These are phyloP conservation scores for Annulohypoxylon nitens DNA, from an alignment of 495 filamentous ascomycete species.

Conservation along the genomic window DNA sequence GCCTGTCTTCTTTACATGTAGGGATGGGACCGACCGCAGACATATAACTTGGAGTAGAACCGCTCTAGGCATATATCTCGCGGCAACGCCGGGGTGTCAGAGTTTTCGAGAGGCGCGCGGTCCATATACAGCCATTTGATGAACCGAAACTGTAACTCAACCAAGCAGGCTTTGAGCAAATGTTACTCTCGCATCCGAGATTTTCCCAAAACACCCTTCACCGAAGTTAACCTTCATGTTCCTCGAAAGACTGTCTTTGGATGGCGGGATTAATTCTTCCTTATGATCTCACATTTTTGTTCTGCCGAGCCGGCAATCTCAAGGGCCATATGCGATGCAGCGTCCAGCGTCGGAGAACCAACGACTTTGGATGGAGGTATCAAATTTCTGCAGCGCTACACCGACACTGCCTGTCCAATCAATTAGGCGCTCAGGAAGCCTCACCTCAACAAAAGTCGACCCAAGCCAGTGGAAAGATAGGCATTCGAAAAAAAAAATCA, in stretches of 20 bases:
- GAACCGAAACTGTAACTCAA: conserved; percentile 4
- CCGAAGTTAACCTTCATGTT: conserved; percentile 11
- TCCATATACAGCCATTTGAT: conserved; percentile 1
- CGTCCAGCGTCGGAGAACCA: conserved; percentile 16
- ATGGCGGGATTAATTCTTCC: conserved; percentile 7
- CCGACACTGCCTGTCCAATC: conserved; percentile 39
- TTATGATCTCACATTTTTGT: conserved; percentile 15
- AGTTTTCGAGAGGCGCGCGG: conserved; percentile 3
- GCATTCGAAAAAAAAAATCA: conserved; percentile 8
- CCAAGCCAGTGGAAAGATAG: conserved; percentile 23
- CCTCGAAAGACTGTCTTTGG: neutral
- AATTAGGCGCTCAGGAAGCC: conserved; percentile 33
- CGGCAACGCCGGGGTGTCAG: conserved; percentile 7
- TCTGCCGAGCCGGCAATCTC: conserved; percentile 16
- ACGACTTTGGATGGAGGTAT: conserved; percentile 19
- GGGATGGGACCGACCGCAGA: conserved; percentile 4
- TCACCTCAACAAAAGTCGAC: conserved; percentile 39
- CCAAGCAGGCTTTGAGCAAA: conserved; percentile 23
- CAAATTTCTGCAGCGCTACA: conserved; percentile 40
- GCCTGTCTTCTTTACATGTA: neutral
- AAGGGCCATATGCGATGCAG: conserved; percentile 29
- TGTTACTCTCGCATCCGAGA: conserved; percentile 13
- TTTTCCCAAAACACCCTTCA: conserved; percentile 1
- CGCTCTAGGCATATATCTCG: conserved; percentile 2
- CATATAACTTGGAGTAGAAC: neutral